Base-by-base conservation (phyloP, 257 asterid species). In the Fraxinus cuspidata region DNA sequence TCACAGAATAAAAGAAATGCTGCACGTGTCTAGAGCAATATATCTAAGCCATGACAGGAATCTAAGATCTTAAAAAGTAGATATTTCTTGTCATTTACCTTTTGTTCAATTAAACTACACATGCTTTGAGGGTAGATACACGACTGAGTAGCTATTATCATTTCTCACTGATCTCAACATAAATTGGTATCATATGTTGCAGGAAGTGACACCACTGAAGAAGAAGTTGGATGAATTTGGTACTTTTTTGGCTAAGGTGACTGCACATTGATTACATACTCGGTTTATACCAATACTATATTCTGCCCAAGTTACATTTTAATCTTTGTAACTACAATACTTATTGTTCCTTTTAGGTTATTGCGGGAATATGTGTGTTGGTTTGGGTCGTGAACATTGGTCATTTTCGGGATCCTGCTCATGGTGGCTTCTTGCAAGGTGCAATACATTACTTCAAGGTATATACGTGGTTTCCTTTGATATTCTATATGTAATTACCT, bases 361-460 rank as follows among this genome's bases (percentile, higher is more conserved):
- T 96, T 83, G 99, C 99, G 71, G 99, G 97, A 76, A 96, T 96
- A 80, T 96, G 99, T 69, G 85, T 96, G 78, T 84, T 93, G 87
- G 99, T 96, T 78, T 96, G 99, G 99, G 81, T 93, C 73, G 99
- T 96, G 83, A 96, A 96, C 88, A 96, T 96, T 70, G 97, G 98
- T 67, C 99, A 96, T 84, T 96, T 96, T 77, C 89, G 97, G 53
- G 99, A 96, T 85, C 96, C 98, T 84, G 92, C 93, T 53, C 99
- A 96, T 84, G 99, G 99, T 79, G 99, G 99, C 70, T 87, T 95
- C 89, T 75, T 95, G 66, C 89, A 88, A 77, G 99, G 99, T 72
- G 99, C 98, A 56, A 93, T 96, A 79, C 99, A 96, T 85, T 96
- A 96, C 87, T 93, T 96, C 81, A 96, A 96, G 98, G 99, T 95